Evolutionary conservation across 2,329 filamentous ascomycete genomes (phyloP).

Genomic region (Aspergillus nomiae): DNA sequence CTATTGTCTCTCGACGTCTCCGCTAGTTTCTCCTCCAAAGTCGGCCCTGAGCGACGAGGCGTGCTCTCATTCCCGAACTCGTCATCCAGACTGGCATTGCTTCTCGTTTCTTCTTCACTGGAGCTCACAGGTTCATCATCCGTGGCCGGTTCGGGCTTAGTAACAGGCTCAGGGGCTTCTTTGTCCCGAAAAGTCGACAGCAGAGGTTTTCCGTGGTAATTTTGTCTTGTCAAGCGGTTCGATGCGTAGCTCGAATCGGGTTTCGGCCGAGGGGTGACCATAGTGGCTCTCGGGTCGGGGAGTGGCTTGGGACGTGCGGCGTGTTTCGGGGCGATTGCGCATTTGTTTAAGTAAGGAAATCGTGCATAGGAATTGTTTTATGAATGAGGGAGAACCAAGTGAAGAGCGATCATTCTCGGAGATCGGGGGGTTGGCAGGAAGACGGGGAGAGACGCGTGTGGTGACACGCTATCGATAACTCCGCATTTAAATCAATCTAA

Average conservation of each 20-base stretch:
- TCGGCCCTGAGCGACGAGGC: slow-evolving; percentile 10
- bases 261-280: slow-evolving; percentile 15
- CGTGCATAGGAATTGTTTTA: background rate
- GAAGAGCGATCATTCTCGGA: background rate
- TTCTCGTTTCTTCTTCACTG: slow-evolving; percentile 27
- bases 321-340: background rate
- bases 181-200: slow-evolving; percentile 27
- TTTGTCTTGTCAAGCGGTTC: slow-evolving; percentile 23
- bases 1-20: slow-evolving; percentile 1
- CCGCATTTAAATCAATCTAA: slow-evolving; percentile 4
- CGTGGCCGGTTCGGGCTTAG: slow-evolving; percentile 28
- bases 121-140: slow-evolving; percentile 41
- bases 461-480: slow-evolving; percentile 16
- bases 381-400: background rate
- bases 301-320: background rate
- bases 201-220: slow-evolving; percentile 18
- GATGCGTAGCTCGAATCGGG: slow-evolving; percentile 31
- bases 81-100: slow-evolving; percentile 13
- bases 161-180: background rate
- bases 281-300: background rate
- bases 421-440: slow-evolving; percentile 1
- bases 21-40: slow-evolving; percentile 28
- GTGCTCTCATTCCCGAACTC: slow-evolving; percentile 8
- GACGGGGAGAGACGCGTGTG: slow-evolving; percentile 10
- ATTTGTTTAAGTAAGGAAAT: background rate